phyloP scores from a whole-genome alignment of 208 protist species.

The Sergeia podlipaevii region DNA sequence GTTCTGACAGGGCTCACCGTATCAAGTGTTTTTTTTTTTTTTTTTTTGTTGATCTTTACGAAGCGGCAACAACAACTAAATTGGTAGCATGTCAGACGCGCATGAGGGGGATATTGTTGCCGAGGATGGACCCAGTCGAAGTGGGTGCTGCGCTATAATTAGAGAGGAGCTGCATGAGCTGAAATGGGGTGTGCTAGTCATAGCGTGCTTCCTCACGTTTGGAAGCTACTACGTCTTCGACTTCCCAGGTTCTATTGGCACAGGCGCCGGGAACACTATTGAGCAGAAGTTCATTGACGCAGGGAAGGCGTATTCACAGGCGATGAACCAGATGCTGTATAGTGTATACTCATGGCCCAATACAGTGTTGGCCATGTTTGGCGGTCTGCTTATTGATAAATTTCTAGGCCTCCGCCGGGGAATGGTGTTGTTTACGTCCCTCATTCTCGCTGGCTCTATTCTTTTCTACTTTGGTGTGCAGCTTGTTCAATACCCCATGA shows the following conservation, averaged over 20 bases:
- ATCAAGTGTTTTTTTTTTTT: neutral
- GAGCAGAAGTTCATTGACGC: slow-evolving; percentile 48
- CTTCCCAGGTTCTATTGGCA: slow-evolving; percentile 77
- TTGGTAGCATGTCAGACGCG: neutral
- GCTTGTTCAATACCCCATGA: slow-evolving; percentile 47
- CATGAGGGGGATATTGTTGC: neutral
- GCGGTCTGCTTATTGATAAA: slow-evolving; percentile 89
- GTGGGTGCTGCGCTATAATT: slow-evolving; percentile 9
- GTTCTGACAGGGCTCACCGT: too few relatives aligned
- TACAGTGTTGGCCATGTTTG: slow-evolving; percentile 80
- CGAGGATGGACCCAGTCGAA: neutral
- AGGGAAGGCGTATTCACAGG: slow-evolving; percentile 58
- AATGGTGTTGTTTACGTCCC: slow-evolving; percentile 73
- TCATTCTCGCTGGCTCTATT: slow-evolving; percentile 61
- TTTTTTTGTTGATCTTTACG: slow-evolving; percentile 4
- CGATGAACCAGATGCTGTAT: slow-evolving; percentile 89
- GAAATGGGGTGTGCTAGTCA: slow-evolving; percentile 68
- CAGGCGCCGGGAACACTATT: slow-evolving; percentile 47
- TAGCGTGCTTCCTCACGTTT: slow-evolving; percentile 85
- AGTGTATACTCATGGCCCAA: slow-evolving; percentile 93
- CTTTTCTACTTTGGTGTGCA: slow-evolving; percentile 79
- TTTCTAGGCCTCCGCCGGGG: slow-evolving; percentile 70
- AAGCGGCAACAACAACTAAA: too few relatives aligned
- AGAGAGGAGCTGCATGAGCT: slow-evolving; percentile 55
- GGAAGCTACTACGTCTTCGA: slow-evolving; percentile 84